Evolutionary conservation across 257 asterid species (phyloP).

Genomic region (Anisodus acutangulus): DNA sequence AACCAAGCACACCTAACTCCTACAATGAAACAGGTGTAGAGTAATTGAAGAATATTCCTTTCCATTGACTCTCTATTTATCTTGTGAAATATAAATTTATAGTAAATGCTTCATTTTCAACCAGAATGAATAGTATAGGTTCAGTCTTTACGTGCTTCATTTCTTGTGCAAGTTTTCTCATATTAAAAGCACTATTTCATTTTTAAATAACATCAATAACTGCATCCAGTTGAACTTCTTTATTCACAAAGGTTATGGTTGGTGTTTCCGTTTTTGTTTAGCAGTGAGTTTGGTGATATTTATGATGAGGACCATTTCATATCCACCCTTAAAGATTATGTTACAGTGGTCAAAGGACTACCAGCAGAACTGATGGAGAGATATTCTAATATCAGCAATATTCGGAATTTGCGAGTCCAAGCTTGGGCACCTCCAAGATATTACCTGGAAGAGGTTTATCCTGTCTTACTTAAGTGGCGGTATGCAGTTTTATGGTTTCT

Average conservation of each 20-base stretch:
- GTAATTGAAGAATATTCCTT: slow-evolving; percentile 14
- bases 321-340: slow-evolving; percentile 60
- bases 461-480: slow-evolving; percentile 71
- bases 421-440: slow-evolving; percentile 83
- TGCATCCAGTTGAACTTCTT: neutral
- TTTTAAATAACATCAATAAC: neutral
- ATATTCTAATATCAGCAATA: slow-evolving; percentile 65
- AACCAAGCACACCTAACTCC: neutral
- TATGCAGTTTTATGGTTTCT: slow-evolving; percentile 26
- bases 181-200: slow-evolving; percentile 5
- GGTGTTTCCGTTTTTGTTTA: slow-evolving; percentile 30
- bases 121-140: neutral
- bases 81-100: neutral
- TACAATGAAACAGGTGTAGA: neutral
- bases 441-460: slow-evolving; percentile 74
- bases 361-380: slow-evolving; percentile 70
- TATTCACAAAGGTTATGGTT: neutral
- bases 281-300: slow-evolving; percentile 78
- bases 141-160: neutral
- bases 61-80: neutral
- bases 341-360: slow-evolving; percentile 61
- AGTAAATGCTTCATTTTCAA: neutral
- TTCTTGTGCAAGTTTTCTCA: slow-evolving; percentile 4
- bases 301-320: slow-evolving; percentile 82
- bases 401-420: slow-evolving; percentile 62